Base-by-base conservation (phyloP, 208 protist genomes). In the Crithidia fasciculata region DNA sequence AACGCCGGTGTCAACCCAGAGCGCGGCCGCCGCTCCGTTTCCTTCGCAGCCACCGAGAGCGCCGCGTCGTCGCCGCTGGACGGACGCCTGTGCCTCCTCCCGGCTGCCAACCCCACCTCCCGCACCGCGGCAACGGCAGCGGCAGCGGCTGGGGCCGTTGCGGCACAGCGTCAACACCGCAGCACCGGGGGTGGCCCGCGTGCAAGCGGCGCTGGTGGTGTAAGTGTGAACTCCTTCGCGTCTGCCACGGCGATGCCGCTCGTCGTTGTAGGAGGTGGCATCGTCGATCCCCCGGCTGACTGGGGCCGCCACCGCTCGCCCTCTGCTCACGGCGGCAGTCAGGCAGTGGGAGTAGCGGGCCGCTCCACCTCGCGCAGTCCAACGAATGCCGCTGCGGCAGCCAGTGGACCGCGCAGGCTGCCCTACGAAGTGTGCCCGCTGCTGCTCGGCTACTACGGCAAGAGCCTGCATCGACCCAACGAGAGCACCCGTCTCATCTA, bases 381-480 rank as follows among this genome's bases (percentile, higher is more conserved):
- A 5, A 45, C 61, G 18, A 52, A 36, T 18, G 61, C 54, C 4
- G 5, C 37, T 43, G 41, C 53, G 5, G 10, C 72, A 1, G 47
- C 28, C n/a, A 36, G 9, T 3, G 49, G 43, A 3, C 12, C 58
- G 0, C 64, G 62, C 65, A 67, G 58, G 3, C 74, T 79, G n/a
- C 55, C 74, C 8, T 79, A 58, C 68, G 74, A 79, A 52, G 74
- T 79, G n/a, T 79, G 74, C 52, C 74, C 74, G 43, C 39, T 79
- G 40, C 61, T 73, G 44, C 28, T 79, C 52, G 67, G 74, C 19
- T 53, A 62, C 67, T 64, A 79, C 55, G 54, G 66, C 40, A 67
- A 44, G 18, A 72, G 41, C 18, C 60, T 74, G 41, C 74, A 74
- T 37, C 36, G 47, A 12, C 19, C 15, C 13, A 16, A 70, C 53